Evolutionary conservation across 2,329 filamentous ascomycete species (phyloP).

Genomic region (Fusarium sp.): DNA sequence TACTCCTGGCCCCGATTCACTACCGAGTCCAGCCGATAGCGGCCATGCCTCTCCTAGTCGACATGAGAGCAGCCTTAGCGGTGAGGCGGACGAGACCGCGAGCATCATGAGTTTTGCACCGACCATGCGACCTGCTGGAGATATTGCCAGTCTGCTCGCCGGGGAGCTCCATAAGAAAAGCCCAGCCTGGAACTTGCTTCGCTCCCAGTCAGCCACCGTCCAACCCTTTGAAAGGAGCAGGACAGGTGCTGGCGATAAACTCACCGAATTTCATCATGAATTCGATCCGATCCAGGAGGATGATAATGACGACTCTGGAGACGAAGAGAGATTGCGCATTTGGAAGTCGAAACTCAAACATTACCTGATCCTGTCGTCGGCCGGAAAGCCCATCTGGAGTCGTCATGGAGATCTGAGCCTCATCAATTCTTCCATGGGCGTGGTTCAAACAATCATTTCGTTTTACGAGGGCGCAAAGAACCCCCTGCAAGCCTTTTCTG

Average conservation of each 20-base stretch:
- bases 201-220: conserved; percentile 69
- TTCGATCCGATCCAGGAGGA: conserved; percentile 80
- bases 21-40: conserved; percentile 55
- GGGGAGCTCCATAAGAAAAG: conserved; percentile 76
- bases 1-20: conserved; percentile 50
- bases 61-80: conserved; percentile 47
- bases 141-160: conserved; percentile 84
- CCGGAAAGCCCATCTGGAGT: conserved; percentile 97
- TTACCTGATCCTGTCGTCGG: conserved; percentile 94
- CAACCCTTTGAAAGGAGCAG: conserved; percentile 70
- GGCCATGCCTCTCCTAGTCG: conserved; percentile 55
- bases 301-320: conserved; percentile 54
- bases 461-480: conserved; percentile 90
- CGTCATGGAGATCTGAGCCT: conserved; percentile 90
- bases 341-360: conserved; percentile 98
- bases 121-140: conserved; percentile 71
- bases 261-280: conserved; percentile 78
- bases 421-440: conserved; percentile 93
- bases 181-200: conserved; percentile 76
- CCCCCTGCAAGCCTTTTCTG: conserved; percentile 83
- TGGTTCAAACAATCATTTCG: conserved; percentile 97
- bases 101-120: conserved; percentile 77
- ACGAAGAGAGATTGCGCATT: conserved; percentile 72
- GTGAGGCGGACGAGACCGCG: conserved; percentile 71
- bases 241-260: conserved; percentile 60